A percentile compares a stretch with the other conserved stretches of the same genome.
phyloP scores from a whole-genome alignment of 108 stramenopile species.

The Mayamaea pseudoterrestris region DNA sequence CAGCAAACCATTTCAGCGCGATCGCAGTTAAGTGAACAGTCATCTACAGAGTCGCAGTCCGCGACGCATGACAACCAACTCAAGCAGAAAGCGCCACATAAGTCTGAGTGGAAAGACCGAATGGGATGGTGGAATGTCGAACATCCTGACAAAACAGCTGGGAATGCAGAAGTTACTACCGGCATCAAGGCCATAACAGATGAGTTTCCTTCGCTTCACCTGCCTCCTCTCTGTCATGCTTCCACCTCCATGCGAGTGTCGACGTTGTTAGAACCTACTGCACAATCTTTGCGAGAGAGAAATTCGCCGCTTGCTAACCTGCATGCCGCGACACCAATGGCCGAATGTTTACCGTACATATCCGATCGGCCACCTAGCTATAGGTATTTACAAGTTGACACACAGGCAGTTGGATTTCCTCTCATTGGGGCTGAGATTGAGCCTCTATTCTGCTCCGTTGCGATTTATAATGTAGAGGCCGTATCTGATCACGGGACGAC shows the following conservation, averaged over 20 bases:
- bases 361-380: constrained; percentile 74
- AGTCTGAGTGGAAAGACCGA: too few relatives aligned
- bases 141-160: too few relatives aligned
- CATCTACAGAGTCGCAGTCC: not conserved
- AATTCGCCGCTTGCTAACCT: constrained; percentile 51
- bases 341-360: constrained; percentile 58
- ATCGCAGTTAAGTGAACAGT: not conserved
- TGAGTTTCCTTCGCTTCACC: constrained; percentile 5
- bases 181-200: too few relatives aligned
- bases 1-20: not conserved
- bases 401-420: constrained; percentile 78
- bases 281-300: constrained; percentile 41
- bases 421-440: constrained; percentile 72
- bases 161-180: too few relatives aligned
- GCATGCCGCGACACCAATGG: constrained; percentile 63
- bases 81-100: not conserved
- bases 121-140: not conserved
- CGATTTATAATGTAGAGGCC: constrained; percentile 79
- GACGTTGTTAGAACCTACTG: constrained; percentile 53
- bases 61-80: not conserved
- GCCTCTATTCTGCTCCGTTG: constrained; percentile 75
- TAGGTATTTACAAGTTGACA: constrained; percentile 77
- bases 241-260: constrained; percentile 32
- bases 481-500: constrained; percentile 10
- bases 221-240: constrained; percentile 34